phyloP scores from a whole-genome alignment of 257 asterid genomes.

The Solanum virginianum region DNA sequence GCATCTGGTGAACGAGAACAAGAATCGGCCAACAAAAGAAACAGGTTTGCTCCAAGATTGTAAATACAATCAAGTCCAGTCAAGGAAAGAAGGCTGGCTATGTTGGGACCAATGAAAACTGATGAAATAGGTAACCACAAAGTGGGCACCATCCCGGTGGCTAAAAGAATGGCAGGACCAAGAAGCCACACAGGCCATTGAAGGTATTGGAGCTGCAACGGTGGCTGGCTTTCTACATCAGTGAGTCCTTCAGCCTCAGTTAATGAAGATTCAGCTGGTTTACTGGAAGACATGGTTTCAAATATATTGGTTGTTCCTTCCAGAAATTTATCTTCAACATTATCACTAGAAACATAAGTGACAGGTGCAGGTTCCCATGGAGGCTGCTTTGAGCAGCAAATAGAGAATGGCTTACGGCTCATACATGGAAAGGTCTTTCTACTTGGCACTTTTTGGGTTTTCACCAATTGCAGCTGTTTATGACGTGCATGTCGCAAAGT shows the following conservation, averaged over 20 bases:
- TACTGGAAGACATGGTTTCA: slow-evolving; percentile 33
- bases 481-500: slow-evolving; percentile 15
- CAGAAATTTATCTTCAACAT: slow-evolving; percentile 22
- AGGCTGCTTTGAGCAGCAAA: slow-evolving; percentile 36
- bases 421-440: not conserved
- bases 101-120: slow-evolving; percentile 75
- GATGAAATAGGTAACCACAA: slow-evolving; percentile 85
- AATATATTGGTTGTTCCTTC: slow-evolving; percentile 37
- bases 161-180: slow-evolving; percentile 65
- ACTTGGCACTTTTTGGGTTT: slow-evolving; percentile 17
- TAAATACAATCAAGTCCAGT: slow-evolving; percentile 94
- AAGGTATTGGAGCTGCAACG: slow-evolving; percentile 21
- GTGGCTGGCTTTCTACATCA: slow-evolving; percentile 7
- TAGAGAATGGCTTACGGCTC: not conserved
- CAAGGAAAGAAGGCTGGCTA: slow-evolving; percentile 85
- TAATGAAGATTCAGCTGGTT: slow-evolving; percentile 21
- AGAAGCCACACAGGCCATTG: slow-evolving; percentile 68
- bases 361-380: slow-evolving; percentile 68
- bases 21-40: slow-evolving; percentile 88
- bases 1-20: slow-evolving; percentile 37
- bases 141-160: slow-evolving; percentile 86
- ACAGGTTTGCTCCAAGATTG: slow-evolving; percentile 80
- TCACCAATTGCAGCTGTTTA: slow-evolving; percentile 13
- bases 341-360: slow-evolving; percentile 32
- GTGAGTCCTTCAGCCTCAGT: slow-evolving; percentile 20